Percentiles rank a stretch among this genome's conserved stretches.
Evolutionary conservation across 129 eudicot genomes (phyloP).

Genomic region (Saposhnikovia divaricata): DNA sequence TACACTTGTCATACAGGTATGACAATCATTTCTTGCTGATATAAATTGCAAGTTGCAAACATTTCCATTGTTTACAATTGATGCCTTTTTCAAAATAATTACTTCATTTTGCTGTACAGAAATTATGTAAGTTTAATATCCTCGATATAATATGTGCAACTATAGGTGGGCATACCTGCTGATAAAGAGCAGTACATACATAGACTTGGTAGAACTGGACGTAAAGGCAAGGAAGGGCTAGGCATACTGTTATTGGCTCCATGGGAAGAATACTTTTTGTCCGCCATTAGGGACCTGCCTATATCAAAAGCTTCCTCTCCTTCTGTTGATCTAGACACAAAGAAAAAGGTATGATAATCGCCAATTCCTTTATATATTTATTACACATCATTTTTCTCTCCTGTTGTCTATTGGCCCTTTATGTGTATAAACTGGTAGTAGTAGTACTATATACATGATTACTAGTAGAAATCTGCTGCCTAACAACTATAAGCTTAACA

Average conservation of each 20-base stretch:
- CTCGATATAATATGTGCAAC: background rate
- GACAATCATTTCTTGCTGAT: background rate
- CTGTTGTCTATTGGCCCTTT: background rate
- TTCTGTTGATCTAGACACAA: constrained; percentile 56
- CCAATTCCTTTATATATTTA: background rate
- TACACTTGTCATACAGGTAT: constrained; percentile 88
- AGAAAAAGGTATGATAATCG: constrained; percentile 38
- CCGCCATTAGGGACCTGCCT: constrained; percentile 59
- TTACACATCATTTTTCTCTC: background rate
- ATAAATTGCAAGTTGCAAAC: background rate
- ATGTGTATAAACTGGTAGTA: background rate
- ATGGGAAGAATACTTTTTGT: constrained; percentile 81
- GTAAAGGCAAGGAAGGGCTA: constrained; percentile 89
- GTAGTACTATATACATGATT: background rate
- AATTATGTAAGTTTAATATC: background rate
- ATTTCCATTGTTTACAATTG: background rate
- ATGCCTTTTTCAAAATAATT: background rate
- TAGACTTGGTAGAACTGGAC: constrained; percentile 91
- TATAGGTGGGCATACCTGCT: constrained; percentile 75
- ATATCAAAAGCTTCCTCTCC: constrained; percentile 51
- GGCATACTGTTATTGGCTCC: constrained; percentile 83
- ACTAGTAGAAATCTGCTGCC: background rate
- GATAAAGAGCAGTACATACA: constrained; percentile 88
- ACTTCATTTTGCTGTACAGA: background rate
- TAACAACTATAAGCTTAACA: constrained; percentile 17